phyloP scores from a whole-genome alignment of 2,329 filamentous ascomycete species.

The Epichloe uncinata region DNA sequence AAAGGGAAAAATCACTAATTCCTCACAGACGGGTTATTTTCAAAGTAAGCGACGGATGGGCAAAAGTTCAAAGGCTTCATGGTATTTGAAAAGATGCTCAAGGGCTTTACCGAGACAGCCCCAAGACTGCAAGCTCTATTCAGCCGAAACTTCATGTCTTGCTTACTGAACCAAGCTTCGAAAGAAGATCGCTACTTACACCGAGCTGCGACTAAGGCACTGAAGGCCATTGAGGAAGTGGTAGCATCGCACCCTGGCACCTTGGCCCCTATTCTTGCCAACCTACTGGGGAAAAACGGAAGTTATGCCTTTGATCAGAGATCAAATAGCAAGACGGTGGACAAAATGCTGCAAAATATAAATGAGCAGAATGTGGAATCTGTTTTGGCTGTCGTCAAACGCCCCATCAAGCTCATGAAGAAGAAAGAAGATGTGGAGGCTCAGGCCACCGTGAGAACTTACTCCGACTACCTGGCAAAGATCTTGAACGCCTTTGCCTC shows the following conservation, averaged over 20 bases:
- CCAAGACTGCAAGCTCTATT: slow-evolving; percentile 49
- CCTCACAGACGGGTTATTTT: slow-evolving; percentile 62
- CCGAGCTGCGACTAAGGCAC: slow-evolving; percentile 59
- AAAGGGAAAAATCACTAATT: slow-evolving; percentile 11
- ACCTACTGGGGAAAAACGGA: slow-evolving; percentile 57
- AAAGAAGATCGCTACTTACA: slow-evolving; percentile 69
- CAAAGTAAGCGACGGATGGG: slow-evolving; percentile 66
- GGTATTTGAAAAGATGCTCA: slow-evolving; percentile 65
- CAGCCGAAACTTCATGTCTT: slow-evolving; percentile 69
- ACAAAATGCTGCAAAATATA: slow-evolving; percentile 53
- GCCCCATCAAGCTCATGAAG: slow-evolving; percentile 23
- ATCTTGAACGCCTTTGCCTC: slow-evolving; percentile 28
- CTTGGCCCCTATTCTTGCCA: slow-evolving; percentile 46
- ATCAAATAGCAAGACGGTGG: slow-evolving; percentile 75
- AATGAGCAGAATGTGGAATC: slow-evolving; percentile 41
- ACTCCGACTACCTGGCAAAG: slow-evolving; percentile 41
- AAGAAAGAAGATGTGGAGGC: slow-evolving; percentile 16
- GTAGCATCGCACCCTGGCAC: slow-evolving; percentile 48
- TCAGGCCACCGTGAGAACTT: slow-evolving; percentile 29
- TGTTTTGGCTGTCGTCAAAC: slow-evolving; percentile 34
- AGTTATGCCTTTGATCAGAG: slow-evolving; percentile 72
- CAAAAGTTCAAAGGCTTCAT: slow-evolving; percentile 89
- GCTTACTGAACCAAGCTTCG: slow-evolving; percentile 69
- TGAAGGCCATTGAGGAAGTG: slow-evolving; percentile 56
- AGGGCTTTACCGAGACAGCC: slow-evolving; percentile 33